Evolutionary conservation across 768 basidiomycete species (phyloP).

Genomic region (Tricholoma hemisulphureum): DNA sequence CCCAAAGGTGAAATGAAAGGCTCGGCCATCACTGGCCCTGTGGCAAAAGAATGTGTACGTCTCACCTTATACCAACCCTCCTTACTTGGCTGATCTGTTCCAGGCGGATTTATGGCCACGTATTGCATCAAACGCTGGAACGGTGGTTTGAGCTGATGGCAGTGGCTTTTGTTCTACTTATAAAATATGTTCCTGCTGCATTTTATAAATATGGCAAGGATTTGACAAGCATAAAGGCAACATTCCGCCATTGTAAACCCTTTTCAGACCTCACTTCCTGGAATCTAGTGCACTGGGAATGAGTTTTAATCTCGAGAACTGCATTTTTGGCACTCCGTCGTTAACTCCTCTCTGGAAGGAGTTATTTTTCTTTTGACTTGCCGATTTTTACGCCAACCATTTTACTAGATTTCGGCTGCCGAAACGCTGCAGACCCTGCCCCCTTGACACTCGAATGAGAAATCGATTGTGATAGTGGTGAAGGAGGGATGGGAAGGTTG

Average conservation of each 20-base stretch:
- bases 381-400: slow-evolving; percentile 42
- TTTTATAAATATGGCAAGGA: slow-evolving; percentile 15
- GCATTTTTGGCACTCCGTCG: no score
- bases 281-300: neutral
- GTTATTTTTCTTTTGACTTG: slow-evolving; percentile 21
- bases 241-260: no score
- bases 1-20: slow-evolving; percentile 99
- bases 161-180: slow-evolving; percentile 14
- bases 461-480: slow-evolving; percentile 9
- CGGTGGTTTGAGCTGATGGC: slow-evolving; percentile 73
- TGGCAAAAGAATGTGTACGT: slow-evolving; percentile 99
- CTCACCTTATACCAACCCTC: neutral
- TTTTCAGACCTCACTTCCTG: no score
- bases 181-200: slow-evolving; percentile 17
- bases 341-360: neutral
- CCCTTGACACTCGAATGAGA: slow-evolving; percentile 7
- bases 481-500: slow-evolving; percentile 22
- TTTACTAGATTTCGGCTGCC: slow-evolving; percentile 21
- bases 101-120: slow-evolving; percentile 98
- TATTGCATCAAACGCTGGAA: slow-evolving; percentile 98
- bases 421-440: slow-evolving; percentile 1
- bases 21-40: slow-evolving; percentile 92
- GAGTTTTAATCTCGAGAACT: neutral
- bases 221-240: neutral
- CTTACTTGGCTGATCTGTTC: neutral